Percentiles rank a stretch among this genome's conserved stretches.
Evolutionary conservation across 2,329 filamentous ascomycete genomes (phyloP).

Genomic region (Xylariaceae sp.): DNA sequence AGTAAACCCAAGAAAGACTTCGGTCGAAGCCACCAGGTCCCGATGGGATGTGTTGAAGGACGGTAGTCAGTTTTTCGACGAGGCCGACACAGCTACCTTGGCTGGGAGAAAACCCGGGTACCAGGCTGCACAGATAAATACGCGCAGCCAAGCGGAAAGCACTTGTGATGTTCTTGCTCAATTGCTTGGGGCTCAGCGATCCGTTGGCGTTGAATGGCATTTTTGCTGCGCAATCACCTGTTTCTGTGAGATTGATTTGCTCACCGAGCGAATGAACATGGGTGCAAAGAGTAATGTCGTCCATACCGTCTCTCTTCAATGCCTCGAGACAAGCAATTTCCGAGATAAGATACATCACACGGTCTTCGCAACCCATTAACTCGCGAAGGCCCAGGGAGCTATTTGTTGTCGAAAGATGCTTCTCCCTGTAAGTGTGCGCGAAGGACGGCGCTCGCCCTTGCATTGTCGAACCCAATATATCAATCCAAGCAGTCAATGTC

Average conservation of each 20-base stretch:
- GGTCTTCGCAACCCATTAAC: conserved; percentile 96
- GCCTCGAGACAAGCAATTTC: conserved; percentile 96
- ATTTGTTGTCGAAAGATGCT: conserved; percentile 70
- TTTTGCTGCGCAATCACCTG: conserved; percentile 55
- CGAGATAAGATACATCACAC: conserved; percentile 96
- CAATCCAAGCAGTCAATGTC: conserved; percentile 91
- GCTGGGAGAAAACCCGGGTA: conserved; percentile 78
- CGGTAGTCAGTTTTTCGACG: conserved; percentile 72
- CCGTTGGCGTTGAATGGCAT: conserved; percentile 67
- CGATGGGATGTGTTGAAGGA: conserved; percentile 78
- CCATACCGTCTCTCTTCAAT: conserved; percentile 77
- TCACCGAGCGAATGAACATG: conserved; percentile 86
- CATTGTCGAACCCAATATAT: conserved; percentile 94
- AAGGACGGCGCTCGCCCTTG: conserved; percentile 81
- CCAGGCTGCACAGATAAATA: conserved; percentile 94
- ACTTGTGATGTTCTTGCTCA: conserved; percentile 83
- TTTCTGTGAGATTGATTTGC: conserved; percentile 81
- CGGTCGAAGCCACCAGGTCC: conserved; percentile 84
- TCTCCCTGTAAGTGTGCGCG: conserved; percentile 92
- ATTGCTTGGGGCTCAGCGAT: conserved; percentile 74
- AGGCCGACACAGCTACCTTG: conserved; percentile 73
- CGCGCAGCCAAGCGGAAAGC: conserved; percentile 90
- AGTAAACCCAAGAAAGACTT: conserved; percentile 87
- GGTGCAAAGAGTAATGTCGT: conserved; percentile 81
- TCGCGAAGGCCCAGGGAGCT: conserved; percentile 73